A percentile compares a stretch with the other conserved stretches of the same genome.
Evolutionary conservation across 768 basidiomycete species (phyloP).

Genomic region (Rhodotorula taiwanensis): DNA sequence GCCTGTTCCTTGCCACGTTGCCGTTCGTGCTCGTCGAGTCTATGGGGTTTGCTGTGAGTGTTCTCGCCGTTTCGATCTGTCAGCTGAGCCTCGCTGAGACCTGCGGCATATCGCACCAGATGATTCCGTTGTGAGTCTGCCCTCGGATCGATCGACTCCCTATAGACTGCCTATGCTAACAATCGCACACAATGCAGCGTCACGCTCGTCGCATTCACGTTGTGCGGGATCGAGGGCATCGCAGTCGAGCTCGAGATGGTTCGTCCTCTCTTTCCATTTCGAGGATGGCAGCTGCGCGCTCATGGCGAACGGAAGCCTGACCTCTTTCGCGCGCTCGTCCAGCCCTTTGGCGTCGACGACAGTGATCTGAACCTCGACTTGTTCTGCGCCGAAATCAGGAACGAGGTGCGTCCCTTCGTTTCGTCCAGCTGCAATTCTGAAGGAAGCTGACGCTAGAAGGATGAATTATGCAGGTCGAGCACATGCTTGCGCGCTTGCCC

Average conservation of each 20-base stretch:
- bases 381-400: conserved; percentile 35
- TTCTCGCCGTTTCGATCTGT: background rate
- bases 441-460: too few species aligned
- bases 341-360: conserved; percentile 34
- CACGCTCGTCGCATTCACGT: conserved; percentile 65
- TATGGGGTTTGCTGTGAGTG: conserved; percentile 20
- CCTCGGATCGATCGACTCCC: too few species aligned
- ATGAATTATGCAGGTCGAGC: conserved; percentile 29
- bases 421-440: too few species aligned
- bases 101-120: conserved; percentile 47
- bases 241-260: conserved; percentile 6
- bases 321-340: background rate
- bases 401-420: too few species aligned
- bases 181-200: background rate
- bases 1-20: conserved; percentile 80
- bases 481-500: conserved; percentile 17
- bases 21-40: conserved; percentile 71
- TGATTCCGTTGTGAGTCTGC: conserved; percentile 48
- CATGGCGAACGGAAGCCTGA: too few species aligned
- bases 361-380: conserved; percentile 36
- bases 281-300: background rate
- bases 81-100: conserved; percentile 45
- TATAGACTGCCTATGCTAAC: background rate
- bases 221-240: conserved; percentile 64
- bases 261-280: background rate